Percentiles rank a stretch among this genome's conserved stretches.
Evolutionary conservation across 345 rosid genomes (phyloP).

Genomic region (Erucastrum elatum): DNA sequence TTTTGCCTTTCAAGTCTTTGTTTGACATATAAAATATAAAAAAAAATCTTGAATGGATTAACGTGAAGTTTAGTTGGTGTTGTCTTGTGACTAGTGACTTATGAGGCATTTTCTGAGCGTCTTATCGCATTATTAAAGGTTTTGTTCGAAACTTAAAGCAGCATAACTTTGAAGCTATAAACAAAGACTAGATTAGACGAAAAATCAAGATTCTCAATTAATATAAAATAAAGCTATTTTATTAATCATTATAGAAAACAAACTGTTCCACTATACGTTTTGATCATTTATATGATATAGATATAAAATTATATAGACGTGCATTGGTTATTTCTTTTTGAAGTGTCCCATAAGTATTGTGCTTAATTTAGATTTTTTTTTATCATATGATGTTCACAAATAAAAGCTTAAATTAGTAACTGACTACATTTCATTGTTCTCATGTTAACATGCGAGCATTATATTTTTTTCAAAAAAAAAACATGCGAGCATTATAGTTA

Average conservation of each 20-base stretch:
- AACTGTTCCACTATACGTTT: not conserved
- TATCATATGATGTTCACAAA: not conserved
- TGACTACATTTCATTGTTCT: not conserved
- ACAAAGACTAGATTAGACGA: not conserved
- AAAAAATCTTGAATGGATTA: not conserved
- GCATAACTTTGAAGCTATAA: not conserved
- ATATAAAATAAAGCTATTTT: not conserved
- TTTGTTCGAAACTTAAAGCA: constrained; percentile 1
- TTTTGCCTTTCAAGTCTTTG: constrained; percentile 12
- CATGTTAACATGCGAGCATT: not conserved
- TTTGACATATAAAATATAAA: not conserved
- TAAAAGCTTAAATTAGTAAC: not conserved
- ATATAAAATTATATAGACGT: not conserved
- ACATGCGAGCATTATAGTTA: not conserved
- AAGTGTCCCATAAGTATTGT: not conserved
- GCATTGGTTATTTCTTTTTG: not conserved
- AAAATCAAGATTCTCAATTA: not conserved
- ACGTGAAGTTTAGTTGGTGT: constrained; percentile 9
- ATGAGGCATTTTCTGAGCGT: constrained; percentile 6
- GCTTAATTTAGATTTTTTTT: not conserved
- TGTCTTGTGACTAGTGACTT: constrained; percentile 10
- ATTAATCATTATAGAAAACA: not conserved
- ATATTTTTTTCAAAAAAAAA: too few species aligned
- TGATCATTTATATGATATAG: not conserved
- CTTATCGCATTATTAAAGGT: not conserved